Base-by-base conservation (phyloP, 768 basidiomycete species). In the Leucocoprinus leucothites region DNA sequence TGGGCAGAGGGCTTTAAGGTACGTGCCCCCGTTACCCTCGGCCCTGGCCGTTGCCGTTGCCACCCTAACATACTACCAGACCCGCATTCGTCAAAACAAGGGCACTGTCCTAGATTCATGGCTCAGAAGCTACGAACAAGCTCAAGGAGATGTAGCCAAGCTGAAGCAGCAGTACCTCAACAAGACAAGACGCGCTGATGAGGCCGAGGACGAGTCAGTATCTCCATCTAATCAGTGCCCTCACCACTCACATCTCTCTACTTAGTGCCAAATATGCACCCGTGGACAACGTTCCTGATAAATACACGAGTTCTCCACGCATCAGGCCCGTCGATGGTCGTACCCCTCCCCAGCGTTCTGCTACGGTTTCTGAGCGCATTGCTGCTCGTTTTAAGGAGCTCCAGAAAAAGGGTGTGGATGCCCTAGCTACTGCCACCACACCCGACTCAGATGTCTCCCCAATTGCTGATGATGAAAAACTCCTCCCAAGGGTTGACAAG, bases 151-250 rank as follows among this genome's bases (percentile, higher is more conserved):
- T 51, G 87, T 91, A 4, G 67, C 75, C 41, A 87, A 87, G 69
- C 71, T 94, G 59, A 93, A 90, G 70, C 79, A 85, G 49, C 76
- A 82, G 51, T 96, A 96, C 65, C 68, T 91, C 9, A 69, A 78
- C 28, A 96, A 94, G 69, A 86, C 82, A 0, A 82, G 91, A 51
- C 81, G 82, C 38, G 94, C 94, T 14, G 94, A 97, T 62, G 94
- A 97, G 65, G 87, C 88, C 7, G 93, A 93, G 67, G 94, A 97
- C 67, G 94, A 96, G 94, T 96, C 69, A 64, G 92, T 76, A 26
- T 76, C 28, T 50, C 36, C 53, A 54, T 63, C 43, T 42, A 41
- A 48, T 43, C 28, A 65, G 24, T 60, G 35, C 36, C 36, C 46
- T 48, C 31, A 38, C 42, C 48, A 51, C 52, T 57, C 53, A 59